Evolutionary conservation across 768 basidiomycete genomes (phyloP).

Genomic region (Trametes meyenii): DNA sequence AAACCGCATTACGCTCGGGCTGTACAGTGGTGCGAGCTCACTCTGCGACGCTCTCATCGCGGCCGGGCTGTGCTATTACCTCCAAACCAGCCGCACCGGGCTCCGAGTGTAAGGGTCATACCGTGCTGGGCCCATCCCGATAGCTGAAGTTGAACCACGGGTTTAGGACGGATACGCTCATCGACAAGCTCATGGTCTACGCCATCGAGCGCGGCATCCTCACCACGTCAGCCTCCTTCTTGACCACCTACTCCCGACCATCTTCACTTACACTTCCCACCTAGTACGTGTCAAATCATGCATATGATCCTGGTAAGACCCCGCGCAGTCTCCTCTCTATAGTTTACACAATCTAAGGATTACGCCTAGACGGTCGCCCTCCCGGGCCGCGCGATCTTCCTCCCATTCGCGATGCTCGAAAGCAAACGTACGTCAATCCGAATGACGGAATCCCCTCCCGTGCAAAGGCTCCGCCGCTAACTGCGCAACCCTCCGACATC

Average conservation of each 20-base stretch:
- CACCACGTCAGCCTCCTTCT: neutral
- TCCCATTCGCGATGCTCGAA: slow-evolving; percentile 5
- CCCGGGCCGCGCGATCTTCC: neutral
- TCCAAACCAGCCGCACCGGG: neutral
- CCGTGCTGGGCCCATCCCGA: neutral
- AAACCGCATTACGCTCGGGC: neutral
- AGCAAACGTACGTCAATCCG: slow-evolving; percentile 8
- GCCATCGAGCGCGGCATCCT: slow-evolving; percentile 4
- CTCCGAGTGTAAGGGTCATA: neutral
- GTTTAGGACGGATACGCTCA: neutral
- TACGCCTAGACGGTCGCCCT: neutral
- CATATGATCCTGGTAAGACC: neutral
- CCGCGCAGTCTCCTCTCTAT: neutral
- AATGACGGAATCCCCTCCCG: too few species aligned
- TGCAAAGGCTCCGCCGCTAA: too few species aligned
- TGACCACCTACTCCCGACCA: neutral
- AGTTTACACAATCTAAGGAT: neutral
- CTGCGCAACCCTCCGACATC: too few species aligned
- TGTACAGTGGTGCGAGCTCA: neutral
- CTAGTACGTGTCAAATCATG: neutral
- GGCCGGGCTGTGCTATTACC: neutral
- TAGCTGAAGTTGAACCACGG: neutral
- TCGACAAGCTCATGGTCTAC: slow-evolving; percentile 7
- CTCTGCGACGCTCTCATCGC: neutral
- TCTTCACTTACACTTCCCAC: neutral